These are phyloP conservation scores for Coemansia javaensis DNA, from an alignment of 192 early-diverging fungal genomes.

Conservation along the genomic window DNA sequence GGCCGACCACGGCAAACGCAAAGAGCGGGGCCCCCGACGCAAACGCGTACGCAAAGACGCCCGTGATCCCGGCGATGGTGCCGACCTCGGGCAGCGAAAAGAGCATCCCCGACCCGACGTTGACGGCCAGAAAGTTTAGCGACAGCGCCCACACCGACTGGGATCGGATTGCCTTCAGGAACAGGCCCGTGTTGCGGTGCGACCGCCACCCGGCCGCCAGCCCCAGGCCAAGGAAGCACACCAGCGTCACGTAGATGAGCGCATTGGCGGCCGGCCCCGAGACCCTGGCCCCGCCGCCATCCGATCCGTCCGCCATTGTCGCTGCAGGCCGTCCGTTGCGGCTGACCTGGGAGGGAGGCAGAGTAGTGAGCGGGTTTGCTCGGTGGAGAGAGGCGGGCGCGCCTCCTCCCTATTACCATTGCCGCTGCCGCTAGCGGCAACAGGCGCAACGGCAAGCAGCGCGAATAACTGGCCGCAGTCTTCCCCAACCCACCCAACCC, in stretches of 20 bases:
- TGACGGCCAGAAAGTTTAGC: constrained; percentile 53
- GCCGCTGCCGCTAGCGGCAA: no score
- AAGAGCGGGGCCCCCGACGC: constrained; percentile 58
- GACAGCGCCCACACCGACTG: constrained; percentile 50
- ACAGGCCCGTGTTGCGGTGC: constrained; percentile 47
- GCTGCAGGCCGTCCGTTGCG: no score
- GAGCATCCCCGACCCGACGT: constrained; percentile 60
- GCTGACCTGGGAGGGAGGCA: no score
- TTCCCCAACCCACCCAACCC: no score
- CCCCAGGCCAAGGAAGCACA: constrained; percentile 52
- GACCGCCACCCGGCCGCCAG: constrained; percentile 50
- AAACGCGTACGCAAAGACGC: constrained; percentile 62
- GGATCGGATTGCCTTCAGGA: constrained; percentile 53
- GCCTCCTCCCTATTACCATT: no score
- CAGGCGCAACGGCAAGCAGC: background rate
- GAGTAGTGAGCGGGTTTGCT: no score
- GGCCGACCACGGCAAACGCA: constrained; percentile 56
- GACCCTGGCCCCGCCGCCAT: constrained; percentile 21
- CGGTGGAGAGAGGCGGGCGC: no score
- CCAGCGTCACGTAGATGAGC: constrained; percentile 54
- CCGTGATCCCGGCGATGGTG: constrained; percentile 60
- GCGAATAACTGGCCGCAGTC: no score
- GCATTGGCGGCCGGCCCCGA: constrained; percentile 48
- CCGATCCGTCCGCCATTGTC: constrained; percentile 12
- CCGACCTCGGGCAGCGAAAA: constrained; percentile 63